Evolutionary conservation across 805 yeast genomes (phyloP).

Genomic region (Allodekkera sacchari): DNA sequence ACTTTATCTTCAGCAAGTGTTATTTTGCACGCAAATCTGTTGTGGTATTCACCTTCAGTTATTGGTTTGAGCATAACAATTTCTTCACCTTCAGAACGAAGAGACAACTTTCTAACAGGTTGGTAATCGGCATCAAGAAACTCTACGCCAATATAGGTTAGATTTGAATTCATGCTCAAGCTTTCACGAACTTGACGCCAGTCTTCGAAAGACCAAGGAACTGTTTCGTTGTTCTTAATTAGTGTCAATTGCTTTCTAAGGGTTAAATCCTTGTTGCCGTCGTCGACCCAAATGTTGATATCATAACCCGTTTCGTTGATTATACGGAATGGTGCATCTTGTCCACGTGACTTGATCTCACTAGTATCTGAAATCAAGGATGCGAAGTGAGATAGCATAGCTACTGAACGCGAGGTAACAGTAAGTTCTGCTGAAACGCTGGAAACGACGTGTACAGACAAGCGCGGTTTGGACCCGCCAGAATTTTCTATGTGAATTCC

Average conservation of each 20-base stretch:
- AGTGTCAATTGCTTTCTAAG: slow-evolving; percentile 24
- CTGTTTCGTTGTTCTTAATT: slow-evolving; percentile 38
- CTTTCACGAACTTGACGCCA: slow-evolving; percentile 84
- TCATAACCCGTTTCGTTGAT: slow-evolving; percentile 80
- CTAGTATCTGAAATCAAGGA: slow-evolving; percentile 46
- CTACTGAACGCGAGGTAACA: slow-evolving; percentile 73
- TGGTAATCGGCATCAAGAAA: slow-evolving; percentile 50
- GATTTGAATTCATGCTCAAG: slow-evolving; percentile 53
- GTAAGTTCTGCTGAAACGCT: slow-evolving; percentile 72
- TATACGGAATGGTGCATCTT: slow-evolving; percentile 74
- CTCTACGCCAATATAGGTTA: slow-evolving; percentile 56
- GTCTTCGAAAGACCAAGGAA: slow-evolving; percentile 91
- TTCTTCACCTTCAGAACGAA: slow-evolving; percentile 78
- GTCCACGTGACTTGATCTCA: slow-evolving; percentile 58
- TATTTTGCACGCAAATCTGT: slow-evolving; percentile 67
- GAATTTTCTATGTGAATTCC: slow-evolving; percentile 57
- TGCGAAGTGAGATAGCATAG: slow-evolving; percentile 62
- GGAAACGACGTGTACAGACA: slow-evolving; percentile 65
- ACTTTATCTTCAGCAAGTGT: slow-evolving; percentile 66
- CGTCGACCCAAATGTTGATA: slow-evolving; percentile 77
- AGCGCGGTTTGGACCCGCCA: slow-evolving; percentile 34
- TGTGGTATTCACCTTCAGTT: slow-evolving; percentile 41
- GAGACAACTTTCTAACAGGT: slow-evolving; percentile 48
- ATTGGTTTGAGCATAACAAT: slow-evolving; percentile 61
- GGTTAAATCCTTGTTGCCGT: slow-evolving; percentile 13